phyloP scores from a whole-genome alignment of 1,139 yeast genomes.

The Kazachstania sp. region DNA sequence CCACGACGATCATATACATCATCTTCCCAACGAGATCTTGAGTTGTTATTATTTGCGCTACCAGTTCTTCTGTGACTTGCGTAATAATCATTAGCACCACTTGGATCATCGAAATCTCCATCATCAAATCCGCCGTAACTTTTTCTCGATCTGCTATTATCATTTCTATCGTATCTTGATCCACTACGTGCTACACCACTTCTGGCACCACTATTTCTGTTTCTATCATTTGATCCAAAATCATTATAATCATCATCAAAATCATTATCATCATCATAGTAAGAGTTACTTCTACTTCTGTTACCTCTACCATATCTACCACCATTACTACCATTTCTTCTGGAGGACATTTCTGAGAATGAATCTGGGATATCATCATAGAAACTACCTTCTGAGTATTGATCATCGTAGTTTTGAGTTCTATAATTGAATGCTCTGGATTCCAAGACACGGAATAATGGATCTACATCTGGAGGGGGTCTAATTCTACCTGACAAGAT shows the following conservation, averaged over 20 bases:
- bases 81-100: constrained; percentile 34
- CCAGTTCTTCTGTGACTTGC: constrained; percentile 19
- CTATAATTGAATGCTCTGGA: constrained; percentile 72
- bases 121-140: constrained; percentile 8
- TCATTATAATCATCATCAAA: constrained; percentile 28
- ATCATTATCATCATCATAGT: constrained; percentile 36
- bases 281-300: constrained; percentile 27
- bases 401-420: constrained; percentile 44
- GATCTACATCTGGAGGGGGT: constrained; percentile 88
- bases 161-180: constrained; percentile 1
- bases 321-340: constrained; percentile 10
- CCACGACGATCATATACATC: constrained; percentile 44
- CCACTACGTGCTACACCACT: constrained; percentile 4
- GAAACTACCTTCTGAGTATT: constrained; percentile 22
- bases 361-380: constrained; percentile 32
- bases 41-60: constrained; percentile 10
- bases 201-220: neutral
- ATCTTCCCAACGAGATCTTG: constrained; percentile 66
- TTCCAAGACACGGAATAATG: constrained; percentile 77
- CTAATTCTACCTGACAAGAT: constrained; percentile 81
- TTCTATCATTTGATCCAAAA: constrained; percentile 9
- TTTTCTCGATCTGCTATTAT: constrained; percentile 4
- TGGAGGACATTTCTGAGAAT: constrained; percentile 20
- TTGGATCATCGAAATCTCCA: constrained; percentile 17
- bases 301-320: constrained; percentile 25